Percentiles rank a stretch among this genome's conserved stretches.
These are phyloP conservation scores for Cinchona pubescens DNA, from an alignment of 257 asterid species.

Conservation along the genomic window DNA sequence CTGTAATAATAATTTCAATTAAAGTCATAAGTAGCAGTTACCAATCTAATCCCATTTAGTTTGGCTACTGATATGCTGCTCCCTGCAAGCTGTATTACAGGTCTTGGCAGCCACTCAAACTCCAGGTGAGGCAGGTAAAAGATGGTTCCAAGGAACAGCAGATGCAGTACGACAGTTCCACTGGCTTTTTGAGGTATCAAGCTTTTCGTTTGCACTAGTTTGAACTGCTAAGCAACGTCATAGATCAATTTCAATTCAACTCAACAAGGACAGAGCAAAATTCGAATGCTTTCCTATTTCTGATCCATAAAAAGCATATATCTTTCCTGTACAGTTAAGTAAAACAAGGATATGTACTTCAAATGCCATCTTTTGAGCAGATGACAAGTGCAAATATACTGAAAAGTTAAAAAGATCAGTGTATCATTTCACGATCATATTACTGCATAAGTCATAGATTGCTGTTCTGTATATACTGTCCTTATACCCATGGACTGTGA, in stretches of 20 bases:
- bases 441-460: neutral
- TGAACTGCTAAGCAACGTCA: neutral
- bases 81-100: conserved; percentile 32
- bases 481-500: neutral
- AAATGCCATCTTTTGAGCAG: neutral
- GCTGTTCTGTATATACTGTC: neutral
- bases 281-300: conserved; percentile 1
- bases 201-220: neutral
- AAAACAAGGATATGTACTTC: neutral
- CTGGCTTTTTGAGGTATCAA: conserved; percentile 93
- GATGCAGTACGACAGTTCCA: conserved; percentile 96
- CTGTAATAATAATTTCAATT: neutral
- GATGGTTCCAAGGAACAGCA: conserved; percentile 97
- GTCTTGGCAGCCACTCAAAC: conserved; percentile 98
- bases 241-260: neutral
- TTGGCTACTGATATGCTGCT: neutral
- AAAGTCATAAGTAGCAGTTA: neutral
- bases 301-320: neutral
- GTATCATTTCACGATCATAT: neutral
- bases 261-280: neutral
- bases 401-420: neutral
- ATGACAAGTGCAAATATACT: neutral
- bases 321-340: neutral
- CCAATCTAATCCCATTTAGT: neutral
- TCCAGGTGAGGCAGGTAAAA: conserved; percentile 84